phyloP scores from a whole-genome alignment of 441 rosid species.

The Raphanus hybrid region DNA sequence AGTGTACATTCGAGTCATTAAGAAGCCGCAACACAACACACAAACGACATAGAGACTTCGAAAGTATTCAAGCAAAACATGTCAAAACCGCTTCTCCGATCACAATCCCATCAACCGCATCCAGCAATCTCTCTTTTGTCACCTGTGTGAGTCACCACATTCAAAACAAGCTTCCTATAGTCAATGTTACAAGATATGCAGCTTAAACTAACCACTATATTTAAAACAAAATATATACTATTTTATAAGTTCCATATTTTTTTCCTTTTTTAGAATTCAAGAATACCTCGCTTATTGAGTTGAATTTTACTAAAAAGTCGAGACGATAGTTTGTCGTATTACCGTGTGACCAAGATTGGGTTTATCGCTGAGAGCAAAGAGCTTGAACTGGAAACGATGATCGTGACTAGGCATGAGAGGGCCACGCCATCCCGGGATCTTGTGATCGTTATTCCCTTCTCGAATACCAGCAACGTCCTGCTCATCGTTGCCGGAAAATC shows the following conservation, averaged over 20 bases:
- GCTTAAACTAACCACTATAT: background rate
- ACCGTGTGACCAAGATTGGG: constrained; percentile 69
- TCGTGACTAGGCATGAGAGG: constrained; percentile 62
- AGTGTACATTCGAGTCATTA: constrained; percentile 4
- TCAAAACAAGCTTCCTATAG: background rate
- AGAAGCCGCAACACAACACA: background rate
- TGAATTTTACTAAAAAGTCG: background rate
- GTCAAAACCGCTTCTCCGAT: constrained; percentile 63
- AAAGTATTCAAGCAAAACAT: constrained; percentile 45
- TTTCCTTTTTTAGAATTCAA: background rate
- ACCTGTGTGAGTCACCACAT: constrained; percentile 46
- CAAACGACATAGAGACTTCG: background rate
- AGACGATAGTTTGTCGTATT: background rate
- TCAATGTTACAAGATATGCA: background rate
- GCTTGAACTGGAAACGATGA: constrained; percentile 72
- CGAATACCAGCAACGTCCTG: constrained; percentile 48
- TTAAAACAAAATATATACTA: no score
- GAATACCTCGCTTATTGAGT: background rate
- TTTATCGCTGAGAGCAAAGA: constrained; percentile 62
- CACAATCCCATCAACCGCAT: constrained; percentile 70
- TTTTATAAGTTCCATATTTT: background rate
- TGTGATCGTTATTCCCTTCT: constrained; percentile 73
- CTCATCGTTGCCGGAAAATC: constrained; percentile 64
- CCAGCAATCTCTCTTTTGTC: constrained; percentile 70
- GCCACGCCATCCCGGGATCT: constrained; percentile 79